Conservation (phyloP, 805 yeast genomes). For the Tetrapisispora nanseiensis region DNA sequence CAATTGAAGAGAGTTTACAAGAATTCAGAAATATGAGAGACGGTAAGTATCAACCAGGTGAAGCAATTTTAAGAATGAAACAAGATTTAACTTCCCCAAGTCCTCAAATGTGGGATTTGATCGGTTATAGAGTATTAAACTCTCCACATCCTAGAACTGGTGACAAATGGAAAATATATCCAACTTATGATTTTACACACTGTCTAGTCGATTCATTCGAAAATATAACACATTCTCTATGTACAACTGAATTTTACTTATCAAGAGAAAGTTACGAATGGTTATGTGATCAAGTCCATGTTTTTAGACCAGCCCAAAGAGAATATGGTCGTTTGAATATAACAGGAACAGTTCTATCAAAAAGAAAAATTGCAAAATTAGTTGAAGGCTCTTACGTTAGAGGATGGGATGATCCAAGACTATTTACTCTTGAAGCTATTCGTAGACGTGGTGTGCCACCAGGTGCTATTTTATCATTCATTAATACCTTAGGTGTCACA, state of each 20-base stretch:
- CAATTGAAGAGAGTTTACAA: conserved; percentile 61
- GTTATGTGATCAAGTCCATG: conserved; percentile 92
- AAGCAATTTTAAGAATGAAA: conserved; percentile 93
- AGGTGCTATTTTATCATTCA: conserved; percentile 87
- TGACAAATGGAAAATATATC: conserved; percentile 93
- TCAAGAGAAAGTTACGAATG: conserved; percentile 96
- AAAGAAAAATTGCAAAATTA: conserved; percentile 89
- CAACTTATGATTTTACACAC: conserved; percentile 98
- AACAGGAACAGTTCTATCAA: conserved; percentile 88
- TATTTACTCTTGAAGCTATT: conserved; percentile 87
- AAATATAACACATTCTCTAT: conserved; percentile 88
- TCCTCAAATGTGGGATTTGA: conserved; percentile 99
- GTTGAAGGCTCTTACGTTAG: conserved; percentile 75
- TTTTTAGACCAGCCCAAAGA: conserved; percentile 96
- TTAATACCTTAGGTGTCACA: conserved; percentile 93
- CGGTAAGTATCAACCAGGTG: conserved; percentile 81
- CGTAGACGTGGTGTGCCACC: conserved; percentile 98
- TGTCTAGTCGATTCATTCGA: conserved; percentile 97
- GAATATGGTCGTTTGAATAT: conserved; percentile 95
- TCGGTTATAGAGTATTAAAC: conserved; percentile 89
- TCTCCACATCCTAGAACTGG: conserved; percentile 96
- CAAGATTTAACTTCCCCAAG: conserved; percentile 83
- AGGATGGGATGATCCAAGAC: conserved; percentile 95
- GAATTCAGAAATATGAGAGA: conserved; percentile 89
- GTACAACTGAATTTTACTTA: conserved; percentile 89